Evolutionary conservation across 1,284 basidiomycete species (phyloP).

Genomic region (Chalciporus sp.): DNA sequence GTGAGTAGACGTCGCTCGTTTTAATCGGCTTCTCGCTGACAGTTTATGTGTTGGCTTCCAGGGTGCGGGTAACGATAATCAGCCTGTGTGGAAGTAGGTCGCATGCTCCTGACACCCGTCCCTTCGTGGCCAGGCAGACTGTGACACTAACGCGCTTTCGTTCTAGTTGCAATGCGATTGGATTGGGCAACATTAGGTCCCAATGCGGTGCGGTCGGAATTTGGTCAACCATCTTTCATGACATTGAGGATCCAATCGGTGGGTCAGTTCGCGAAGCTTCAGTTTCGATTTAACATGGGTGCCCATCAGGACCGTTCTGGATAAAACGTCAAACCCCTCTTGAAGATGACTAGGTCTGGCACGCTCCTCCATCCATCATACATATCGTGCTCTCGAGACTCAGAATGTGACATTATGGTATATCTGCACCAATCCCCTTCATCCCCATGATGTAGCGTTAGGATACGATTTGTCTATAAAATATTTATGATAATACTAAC

Average conservation of each 20-base stretch:
- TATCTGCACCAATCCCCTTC: no score
- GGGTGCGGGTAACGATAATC: conserved; percentile 59
- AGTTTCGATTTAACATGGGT: background rate
- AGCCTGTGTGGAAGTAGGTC: conserved; percentile 63
- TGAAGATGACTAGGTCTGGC: conserved; percentile 17
- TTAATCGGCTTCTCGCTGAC: background rate
- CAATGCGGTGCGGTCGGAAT: conserved; percentile 60
- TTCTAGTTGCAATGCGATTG: conserved; percentile 61
- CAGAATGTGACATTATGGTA: no score
- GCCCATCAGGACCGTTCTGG: conserved; percentile 32
- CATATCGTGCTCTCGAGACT: no score
- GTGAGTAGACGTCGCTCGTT: conserved; percentile 40
- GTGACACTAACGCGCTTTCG: background rate
- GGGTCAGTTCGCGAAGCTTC: conserved; percentile 16
- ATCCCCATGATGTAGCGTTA: no score
- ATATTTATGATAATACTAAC: no score
- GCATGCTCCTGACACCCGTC: background rate
- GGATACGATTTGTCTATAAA: no score
- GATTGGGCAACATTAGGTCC: conserved; percentile 63
- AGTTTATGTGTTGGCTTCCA: conserved; percentile 23
- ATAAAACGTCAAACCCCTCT: conserved; percentile 25
- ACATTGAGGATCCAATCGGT: conserved; percentile 58
- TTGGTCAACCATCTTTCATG: conserved; percentile 73
- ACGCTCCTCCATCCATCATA: background rate
- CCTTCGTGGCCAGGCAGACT: background rate